Evolutionary conservation across 208 protist species (phyloP).

Genomic region (Polymyxa betae): DNA sequence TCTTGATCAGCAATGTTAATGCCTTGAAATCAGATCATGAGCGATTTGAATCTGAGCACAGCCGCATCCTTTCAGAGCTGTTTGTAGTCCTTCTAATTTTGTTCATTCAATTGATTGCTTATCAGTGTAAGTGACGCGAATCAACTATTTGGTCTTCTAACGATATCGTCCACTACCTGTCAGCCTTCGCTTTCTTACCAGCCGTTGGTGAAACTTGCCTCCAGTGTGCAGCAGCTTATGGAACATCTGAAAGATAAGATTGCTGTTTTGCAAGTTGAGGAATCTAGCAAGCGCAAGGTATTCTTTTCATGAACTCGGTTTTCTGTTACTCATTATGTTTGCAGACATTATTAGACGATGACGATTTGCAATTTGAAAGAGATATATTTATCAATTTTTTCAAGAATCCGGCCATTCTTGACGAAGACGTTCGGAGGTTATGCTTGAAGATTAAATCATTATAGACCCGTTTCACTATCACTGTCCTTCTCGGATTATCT

Average conservation of each 20-base stretch:
- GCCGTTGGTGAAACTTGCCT: background rate
- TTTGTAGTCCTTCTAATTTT: background rate
- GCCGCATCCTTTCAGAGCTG: background rate
- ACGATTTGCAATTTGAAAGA: background rate
- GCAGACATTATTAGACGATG: background rate
- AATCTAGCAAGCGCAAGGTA: constrained; percentile 39
- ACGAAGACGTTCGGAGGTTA: too few species aligned
- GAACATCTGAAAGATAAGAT: background rate
- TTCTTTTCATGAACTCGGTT: background rate
- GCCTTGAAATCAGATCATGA: background rate
- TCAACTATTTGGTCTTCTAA: background rate
- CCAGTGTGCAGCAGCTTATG: background rate
- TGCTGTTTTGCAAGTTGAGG: background rate
- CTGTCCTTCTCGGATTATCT: background rate
- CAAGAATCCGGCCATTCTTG: background rate
- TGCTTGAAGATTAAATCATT: background rate
- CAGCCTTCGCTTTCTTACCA: background rate
- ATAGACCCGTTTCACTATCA: background rate
- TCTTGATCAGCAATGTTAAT: too few species aligned
- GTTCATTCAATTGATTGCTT: background rate
- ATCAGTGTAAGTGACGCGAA: background rate
- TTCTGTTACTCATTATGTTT: background rate
- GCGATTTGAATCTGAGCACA: background rate
- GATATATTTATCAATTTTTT: constrained; percentile 34
- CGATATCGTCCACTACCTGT: background rate